A percentile compares a stretch with the other conserved stretches of the same genome.
Conservation (phyloP, 228 moss, liverwort and hornwort species). For the Sphagnum fallax region DNA sequence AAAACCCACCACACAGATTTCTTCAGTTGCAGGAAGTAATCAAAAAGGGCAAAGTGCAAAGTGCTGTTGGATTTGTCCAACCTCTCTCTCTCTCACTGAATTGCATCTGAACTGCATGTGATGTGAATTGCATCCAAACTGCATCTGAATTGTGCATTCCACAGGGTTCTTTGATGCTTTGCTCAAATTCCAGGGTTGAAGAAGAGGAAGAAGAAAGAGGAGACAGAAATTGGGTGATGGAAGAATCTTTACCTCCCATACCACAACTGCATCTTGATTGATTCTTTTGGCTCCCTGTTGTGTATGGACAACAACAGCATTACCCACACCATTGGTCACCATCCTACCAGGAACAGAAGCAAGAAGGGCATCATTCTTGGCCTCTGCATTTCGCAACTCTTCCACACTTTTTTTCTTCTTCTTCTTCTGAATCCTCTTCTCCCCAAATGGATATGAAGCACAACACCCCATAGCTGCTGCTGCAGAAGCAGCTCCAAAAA, state of each 20-base stretch:
- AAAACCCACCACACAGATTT: too few species aligned
- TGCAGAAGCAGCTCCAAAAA: too few species aligned
- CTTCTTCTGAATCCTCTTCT: conserved; percentile 10
- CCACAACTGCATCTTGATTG: conserved; percentile 58
- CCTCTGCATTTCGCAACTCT: conserved; percentile 31
- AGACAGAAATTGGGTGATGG: not conserved
- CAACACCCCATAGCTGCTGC: conserved; percentile 36
- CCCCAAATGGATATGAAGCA: conserved; percentile 28
- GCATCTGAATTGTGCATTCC: not conserved
- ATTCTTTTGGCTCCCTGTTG: conserved; percentile 57
- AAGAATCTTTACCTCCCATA: conserved; percentile 38
- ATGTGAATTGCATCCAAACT: not conserved
- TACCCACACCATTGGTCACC: conserved; percentile 42
- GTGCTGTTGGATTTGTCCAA: too few species aligned
- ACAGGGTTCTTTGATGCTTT: too few species aligned
- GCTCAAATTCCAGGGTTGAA: too few species aligned
- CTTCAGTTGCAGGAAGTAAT: too few species aligned
- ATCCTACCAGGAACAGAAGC: conserved; percentile 42
- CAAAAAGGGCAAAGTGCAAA: too few species aligned
- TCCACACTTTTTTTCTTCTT: conserved; percentile 9
- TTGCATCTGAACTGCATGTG: too few species aligned
- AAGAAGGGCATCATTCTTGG: conserved; percentile 38
- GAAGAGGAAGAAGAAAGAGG: not conserved
- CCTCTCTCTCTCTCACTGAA: too few species aligned
- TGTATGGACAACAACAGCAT: conserved; percentile 43